phyloP scores from a whole-genome alignment of 108 stramenopile species.

The Nannochloropsis granulata region DNA sequence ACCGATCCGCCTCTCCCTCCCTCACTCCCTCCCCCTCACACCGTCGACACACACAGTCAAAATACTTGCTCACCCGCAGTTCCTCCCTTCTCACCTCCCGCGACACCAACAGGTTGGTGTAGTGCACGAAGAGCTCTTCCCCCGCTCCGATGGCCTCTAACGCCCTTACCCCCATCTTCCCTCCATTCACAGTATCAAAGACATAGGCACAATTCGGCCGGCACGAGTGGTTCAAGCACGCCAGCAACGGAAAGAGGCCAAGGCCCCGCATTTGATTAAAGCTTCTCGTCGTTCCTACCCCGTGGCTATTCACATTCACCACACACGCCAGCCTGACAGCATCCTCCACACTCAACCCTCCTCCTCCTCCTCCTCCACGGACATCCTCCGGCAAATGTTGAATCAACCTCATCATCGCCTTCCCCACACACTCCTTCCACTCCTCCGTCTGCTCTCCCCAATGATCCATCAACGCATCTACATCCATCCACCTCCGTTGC shows the following conservation, averaged over 20 bases:
- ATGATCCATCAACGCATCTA: not conserved
- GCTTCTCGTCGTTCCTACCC: conserved; percentile 1
- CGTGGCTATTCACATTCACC: conserved; percentile 18
- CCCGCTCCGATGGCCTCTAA: conserved; percentile 1
- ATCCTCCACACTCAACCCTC: conserved; percentile 3
- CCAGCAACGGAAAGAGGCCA: conserved; percentile 15
- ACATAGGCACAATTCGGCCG: conserved; percentile 20
- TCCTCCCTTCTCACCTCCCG: not conserved
- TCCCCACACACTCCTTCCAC: not conserved
- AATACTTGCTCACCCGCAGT: conserved; percentile 6
- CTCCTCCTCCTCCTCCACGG: not conserved
- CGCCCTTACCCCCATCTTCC: not conserved
- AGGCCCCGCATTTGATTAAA: conserved; percentile 2
- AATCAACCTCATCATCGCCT: not conserved
- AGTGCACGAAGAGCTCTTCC: conserved; percentile 7
- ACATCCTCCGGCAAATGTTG: not conserved
- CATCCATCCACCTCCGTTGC: not conserved
- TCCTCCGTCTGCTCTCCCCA: not conserved
- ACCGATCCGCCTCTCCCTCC: not conserved
- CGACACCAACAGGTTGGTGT: conserved; percentile 18
- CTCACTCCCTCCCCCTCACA: not conserved
- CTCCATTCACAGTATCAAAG: conserved; percentile 1
- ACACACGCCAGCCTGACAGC: conserved; percentile 15
- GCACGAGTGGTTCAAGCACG: conserved; percentile 23
- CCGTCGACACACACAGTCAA: conserved; percentile 16